These are phyloP conservation scores for Colletotrichum sp. DNA, from an alignment of 2,329 filamentous ascomycete genomes.

Conservation along the genomic window DNA sequence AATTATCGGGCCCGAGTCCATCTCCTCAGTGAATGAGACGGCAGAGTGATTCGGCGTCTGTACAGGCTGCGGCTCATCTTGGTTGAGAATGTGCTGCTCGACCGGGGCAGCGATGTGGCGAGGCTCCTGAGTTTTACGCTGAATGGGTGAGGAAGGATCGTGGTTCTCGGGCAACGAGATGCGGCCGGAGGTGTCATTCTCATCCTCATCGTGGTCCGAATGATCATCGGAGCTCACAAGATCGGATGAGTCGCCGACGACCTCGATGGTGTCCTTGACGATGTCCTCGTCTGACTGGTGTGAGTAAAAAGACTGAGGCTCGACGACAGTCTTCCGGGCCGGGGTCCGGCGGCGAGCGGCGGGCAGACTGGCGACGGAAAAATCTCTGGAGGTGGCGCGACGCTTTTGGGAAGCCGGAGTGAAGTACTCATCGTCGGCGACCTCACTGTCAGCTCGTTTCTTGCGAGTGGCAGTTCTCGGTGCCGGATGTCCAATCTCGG, in stretches of 20 bases:
- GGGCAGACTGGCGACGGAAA: conserved; percentile 6
- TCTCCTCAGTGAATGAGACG: not conserved
- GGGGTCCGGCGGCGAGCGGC: conserved; percentile 41
- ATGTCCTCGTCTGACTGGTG: conserved; percentile 43
- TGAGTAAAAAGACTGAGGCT: conserved; percentile 6
- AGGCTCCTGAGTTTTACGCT: not conserved
- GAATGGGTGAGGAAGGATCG: conserved; percentile 11
- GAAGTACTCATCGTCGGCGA: conserved; percentile 16
- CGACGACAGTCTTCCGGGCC: conserved; percentile 41
- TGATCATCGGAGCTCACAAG: conserved; percentile 34
- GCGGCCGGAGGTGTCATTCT: not conserved
- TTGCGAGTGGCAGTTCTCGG: conserved; percentile 29
- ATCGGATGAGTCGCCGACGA: conserved; percentile 45
- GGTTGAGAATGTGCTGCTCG: not conserved
- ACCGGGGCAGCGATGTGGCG: not conserved
- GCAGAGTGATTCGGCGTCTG: not conserved
- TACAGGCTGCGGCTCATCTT: not conserved
- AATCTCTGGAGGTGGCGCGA: conserved; percentile 21
- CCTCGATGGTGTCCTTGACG: conserved; percentile 64
- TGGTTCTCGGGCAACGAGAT: not conserved
- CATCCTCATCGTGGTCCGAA: conserved; percentile 21
- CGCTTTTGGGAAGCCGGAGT: conserved; percentile 10
- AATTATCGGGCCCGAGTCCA: conserved; percentile 7
- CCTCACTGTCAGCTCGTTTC: conserved; percentile 32
- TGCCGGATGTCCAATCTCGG: conserved; percentile 26